Evolutionary conservation across 1,139 yeast genomes (phyloP).

Genomic region (Casaregolazyma lundiana): DNA sequence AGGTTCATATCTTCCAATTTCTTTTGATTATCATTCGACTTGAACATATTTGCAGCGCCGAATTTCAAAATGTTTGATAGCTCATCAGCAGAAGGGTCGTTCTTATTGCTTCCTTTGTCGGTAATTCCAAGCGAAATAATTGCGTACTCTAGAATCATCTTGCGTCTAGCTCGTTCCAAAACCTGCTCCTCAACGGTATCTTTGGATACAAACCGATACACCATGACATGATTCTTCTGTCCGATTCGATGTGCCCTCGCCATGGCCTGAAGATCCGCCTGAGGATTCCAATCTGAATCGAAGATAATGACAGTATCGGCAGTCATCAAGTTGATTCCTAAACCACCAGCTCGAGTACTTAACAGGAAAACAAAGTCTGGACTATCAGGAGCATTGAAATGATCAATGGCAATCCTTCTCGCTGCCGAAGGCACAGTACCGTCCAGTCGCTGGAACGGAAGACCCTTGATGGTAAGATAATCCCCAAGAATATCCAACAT

Average conservation of each 20-base stretch:
- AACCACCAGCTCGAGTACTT: slow-evolving; percentile 97
- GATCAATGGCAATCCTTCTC: slow-evolving; percentile 91
- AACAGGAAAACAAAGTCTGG: slow-evolving; percentile 87
- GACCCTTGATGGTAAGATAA: slow-evolving; percentile 84
- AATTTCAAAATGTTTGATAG: slow-evolving; percentile 89
- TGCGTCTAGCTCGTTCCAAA: slow-evolving; percentile 90
- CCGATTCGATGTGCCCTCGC: slow-evolving; percentile 99
- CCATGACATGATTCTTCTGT: slow-evolving; percentile 95
- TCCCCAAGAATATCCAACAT: slow-evolving; percentile 95
- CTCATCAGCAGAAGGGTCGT: slow-evolving; percentile 80
- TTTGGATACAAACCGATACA: slow-evolving; percentile 91
- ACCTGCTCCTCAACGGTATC: slow-evolving; percentile 98
- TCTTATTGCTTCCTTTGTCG: slow-evolving; percentile 55
- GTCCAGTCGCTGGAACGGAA: slow-evolving; percentile 85
- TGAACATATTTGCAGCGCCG: slow-evolving; percentile 98
- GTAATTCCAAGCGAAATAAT: slow-evolving; percentile 94
- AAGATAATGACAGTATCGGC: slow-evolving; percentile 97
- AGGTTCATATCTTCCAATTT: slow-evolving; percentile 91
- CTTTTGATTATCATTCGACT: slow-evolving; percentile 72
- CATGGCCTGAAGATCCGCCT: slow-evolving; percentile 98
- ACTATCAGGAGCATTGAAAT: slow-evolving; percentile 90
- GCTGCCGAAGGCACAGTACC: slow-evolving; percentile 96
- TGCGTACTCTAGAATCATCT: slow-evolving; percentile 97
- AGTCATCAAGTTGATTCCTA: slow-evolving; percentile 96
- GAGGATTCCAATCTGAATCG: slow-evolving; percentile 99